phyloP scores from a whole-genome alignment of 768 basidiomycete genomes.

The Leccinum boreale region DNA sequence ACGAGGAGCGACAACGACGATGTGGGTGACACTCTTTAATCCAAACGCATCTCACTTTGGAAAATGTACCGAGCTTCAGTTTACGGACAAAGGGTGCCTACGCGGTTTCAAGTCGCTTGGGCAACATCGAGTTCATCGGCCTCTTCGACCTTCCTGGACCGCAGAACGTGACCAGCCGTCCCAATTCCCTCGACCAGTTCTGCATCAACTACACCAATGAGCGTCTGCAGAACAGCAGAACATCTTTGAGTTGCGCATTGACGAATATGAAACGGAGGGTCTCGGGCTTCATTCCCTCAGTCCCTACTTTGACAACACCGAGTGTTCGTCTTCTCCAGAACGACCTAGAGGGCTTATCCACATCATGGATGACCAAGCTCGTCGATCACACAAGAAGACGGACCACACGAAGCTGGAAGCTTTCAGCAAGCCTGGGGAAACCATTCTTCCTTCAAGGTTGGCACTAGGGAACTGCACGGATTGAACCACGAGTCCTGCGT shows the following conservation, averaged over 20 bases:
- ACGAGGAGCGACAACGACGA: too few relatives aligned
- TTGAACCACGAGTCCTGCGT: too few relatives aligned
- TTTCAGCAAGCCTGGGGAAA: conserved; percentile 90
- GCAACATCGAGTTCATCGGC: too few relatives aligned
- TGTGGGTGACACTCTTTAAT: too few relatives aligned
- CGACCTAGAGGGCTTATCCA: conserved; percentile 89
- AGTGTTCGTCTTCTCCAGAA: conserved; percentile 85
- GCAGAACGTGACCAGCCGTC: conserved; percentile 69
- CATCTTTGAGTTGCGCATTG: conserved; percentile 76
- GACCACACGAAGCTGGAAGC: conserved; percentile 94
- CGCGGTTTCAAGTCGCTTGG: conserved; percentile 88
- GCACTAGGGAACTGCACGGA: conserved; percentile 21
- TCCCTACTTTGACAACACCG: conserved; percentile 86
- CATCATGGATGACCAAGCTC: conserved; percentile 97
- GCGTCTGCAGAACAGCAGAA: conserved; percentile 77
- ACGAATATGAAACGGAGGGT: conserved; percentile 87
- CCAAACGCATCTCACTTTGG: conserved; percentile 66
- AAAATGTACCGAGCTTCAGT: conserved; percentile 97
- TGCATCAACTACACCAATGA: conserved; percentile 97
- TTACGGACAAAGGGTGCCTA: conserved; percentile 86
- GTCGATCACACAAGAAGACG: conserved; percentile 83
- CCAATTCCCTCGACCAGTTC: conserved; percentile 95
- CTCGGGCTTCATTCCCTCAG: conserved; percentile 58
- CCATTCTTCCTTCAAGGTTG: conserved; percentile 87
- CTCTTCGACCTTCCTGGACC: too few relatives aligned